phyloP scores from a whole-genome alignment of 495 filamentous ascomycete species.

The Penicillium dipodomyicola region DNA sequence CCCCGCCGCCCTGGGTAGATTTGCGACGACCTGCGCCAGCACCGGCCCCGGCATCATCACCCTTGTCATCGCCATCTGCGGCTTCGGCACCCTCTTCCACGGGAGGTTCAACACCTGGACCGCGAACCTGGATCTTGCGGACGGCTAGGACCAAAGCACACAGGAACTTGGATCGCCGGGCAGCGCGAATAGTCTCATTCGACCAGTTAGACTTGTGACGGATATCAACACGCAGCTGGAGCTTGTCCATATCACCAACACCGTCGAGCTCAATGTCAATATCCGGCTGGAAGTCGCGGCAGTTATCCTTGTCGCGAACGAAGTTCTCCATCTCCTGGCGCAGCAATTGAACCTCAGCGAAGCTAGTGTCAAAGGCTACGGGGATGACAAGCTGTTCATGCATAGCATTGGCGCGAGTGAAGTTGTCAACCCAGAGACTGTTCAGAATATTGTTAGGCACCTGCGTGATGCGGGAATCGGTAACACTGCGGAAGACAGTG shows the following conservation, averaged over 20 bases:
- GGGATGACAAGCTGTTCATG: conserved; percentile 76
- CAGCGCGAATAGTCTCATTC: conserved; percentile 78
- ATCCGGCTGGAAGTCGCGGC: conserved; percentile 85
- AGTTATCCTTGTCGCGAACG: conserved; percentile 81
- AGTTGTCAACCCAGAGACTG: conserved; percentile 88
- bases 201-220: conserved; percentile 96
- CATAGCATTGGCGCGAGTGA: conserved; percentile 87
- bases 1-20: conserved; percentile 9
- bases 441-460: conserved; percentile 90
- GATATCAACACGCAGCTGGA: conserved; percentile 78
- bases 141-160: conserved; percentile 86
- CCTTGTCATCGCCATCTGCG: conserved; percentile 57
- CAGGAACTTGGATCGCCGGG: conserved; percentile 93
- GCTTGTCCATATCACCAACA: conserved; percentile 83
- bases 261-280: conserved; percentile 73
- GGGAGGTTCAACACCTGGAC: conserved; percentile 68
- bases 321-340: conserved; percentile 80
- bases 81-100: conserved; percentile 60
- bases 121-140: conserved; percentile 82
- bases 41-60: conserved; percentile 26
- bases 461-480: conserved; percentile 79
- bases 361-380: conserved; percentile 78
- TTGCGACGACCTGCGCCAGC: conserved; percentile 10
- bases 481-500: conserved; percentile 85
- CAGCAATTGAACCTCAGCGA: conserved; percentile 82